Evolutionary conservation across 1,139 yeast genomes (phyloP).

Genomic region (Pneumocystis murina): DNA sequence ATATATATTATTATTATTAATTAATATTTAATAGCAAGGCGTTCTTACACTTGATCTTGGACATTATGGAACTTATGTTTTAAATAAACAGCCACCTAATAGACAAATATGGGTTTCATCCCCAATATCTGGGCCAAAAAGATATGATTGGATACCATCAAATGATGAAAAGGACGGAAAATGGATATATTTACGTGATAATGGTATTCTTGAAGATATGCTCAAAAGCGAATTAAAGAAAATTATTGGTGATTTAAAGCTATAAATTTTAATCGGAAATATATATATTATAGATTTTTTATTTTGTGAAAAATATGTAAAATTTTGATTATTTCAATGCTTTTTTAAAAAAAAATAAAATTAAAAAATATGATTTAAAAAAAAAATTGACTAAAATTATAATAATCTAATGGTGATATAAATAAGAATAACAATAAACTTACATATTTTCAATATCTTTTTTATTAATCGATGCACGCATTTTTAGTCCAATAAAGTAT

Average conservation of each 20-base stretch:
- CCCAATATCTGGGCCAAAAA: conserved; percentile 84
- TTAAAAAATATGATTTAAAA: too few relatives aligned
- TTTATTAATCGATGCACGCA: conserved; percentile 23
- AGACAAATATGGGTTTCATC: conserved; percentile 87
- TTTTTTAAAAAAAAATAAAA: too few relatives aligned
- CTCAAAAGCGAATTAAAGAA: conserved; percentile 22
- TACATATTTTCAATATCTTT: background rate
- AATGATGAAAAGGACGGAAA: conserved; percentile 24
- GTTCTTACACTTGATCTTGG: conserved; percentile 59
- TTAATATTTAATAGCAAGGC: conserved; percentile 36
- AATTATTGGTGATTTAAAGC: conserved; percentile 1
- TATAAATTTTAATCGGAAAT: background rate
- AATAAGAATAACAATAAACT: background rate
- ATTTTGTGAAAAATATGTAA: background rate
- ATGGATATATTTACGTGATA: conserved; percentile 30
- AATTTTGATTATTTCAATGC: background rate
- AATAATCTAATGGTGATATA: background rate
- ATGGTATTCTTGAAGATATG: conserved; percentile 25
- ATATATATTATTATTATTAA: background rate
- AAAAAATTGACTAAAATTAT: background rate
- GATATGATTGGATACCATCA: conserved; percentile 19
- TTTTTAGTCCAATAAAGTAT: conserved; percentile 51
- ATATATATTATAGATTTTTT: background rate
- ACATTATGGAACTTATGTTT: conserved; percentile 63
- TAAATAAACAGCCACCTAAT: conserved; percentile 88